Base-by-base conservation (phyloP, 2,329 filamentous ascomycete genomes). In the Parasarocladium wereldwijsianum region DNA sequence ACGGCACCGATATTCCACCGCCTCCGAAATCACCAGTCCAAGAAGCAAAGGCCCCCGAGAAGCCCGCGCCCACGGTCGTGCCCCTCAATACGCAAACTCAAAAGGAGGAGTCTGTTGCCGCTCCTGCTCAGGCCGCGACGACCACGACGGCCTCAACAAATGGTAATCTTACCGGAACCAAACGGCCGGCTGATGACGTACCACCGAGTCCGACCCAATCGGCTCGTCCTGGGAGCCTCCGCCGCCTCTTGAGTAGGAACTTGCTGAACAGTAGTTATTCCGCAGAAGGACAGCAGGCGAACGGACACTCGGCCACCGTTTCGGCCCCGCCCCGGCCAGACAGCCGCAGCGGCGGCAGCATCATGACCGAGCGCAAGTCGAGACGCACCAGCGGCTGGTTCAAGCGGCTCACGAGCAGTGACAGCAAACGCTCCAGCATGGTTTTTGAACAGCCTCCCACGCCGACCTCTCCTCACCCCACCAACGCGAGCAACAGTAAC, bases 351-450 rank as follows among this genome's bases (percentile, higher is more conserved):
- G 56, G 58, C 32, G 54, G 48, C 36, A 65, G 62, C 41, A 45
- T 63, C 32, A 38, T 57, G 38, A 65, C 66, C 41, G 63, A 67
- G 18, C 64, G 60, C 40, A 70, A 66, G 46, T 49, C 60, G 36
- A 70, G 60, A 46, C 64, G 69, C 35, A 54, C 55, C 40, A 73
- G 68, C 42, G 65, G 66, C 22, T 74, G 67, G 67, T 73, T 74
- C 41, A 59, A 61, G 39, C 59, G 66, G 34, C 54, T 73, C 41
- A 57, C 63, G 34, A 46, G 54, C 12, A 36, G 46, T 8, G 38
- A 42, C 6, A 36, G 44, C 24, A 48, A 49, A 40, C 62, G 63
- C 23, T 43, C 55, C 26, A 64, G 58, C 42, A 44, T 60, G 34
- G 38, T 58, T 26, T 54, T 59, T 33, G 53, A 62, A 26, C 40